Percentiles rank a stretch among this genome's conserved stretches.
These are phyloP conservation scores for Aureoboletus auriporus DNA, from an alignment of 768 basidiomycete genomes.

Conservation along the genomic window DNA sequence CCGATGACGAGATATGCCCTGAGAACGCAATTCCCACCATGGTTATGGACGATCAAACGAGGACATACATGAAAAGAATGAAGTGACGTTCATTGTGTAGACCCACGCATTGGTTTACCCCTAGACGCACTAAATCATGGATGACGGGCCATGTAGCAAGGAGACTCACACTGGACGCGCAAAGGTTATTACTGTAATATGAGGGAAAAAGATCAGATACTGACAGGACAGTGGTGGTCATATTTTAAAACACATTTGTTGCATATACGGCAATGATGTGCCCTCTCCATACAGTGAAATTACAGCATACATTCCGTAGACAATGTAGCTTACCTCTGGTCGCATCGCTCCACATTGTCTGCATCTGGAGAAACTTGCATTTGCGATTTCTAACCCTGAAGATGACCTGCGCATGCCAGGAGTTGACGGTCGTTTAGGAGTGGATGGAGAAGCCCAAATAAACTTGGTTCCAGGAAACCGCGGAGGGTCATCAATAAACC, in stretches of 20 bases:
- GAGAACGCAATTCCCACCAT: background rate
- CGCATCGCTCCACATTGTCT: slow-evolving; percentile 62
- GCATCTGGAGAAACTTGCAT: slow-evolving; percentile 57
- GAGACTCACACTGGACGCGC: slow-evolving; percentile 36
- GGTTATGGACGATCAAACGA: background rate
- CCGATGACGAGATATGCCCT: slow-evolving; percentile 81
- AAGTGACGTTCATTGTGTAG: slow-evolving; percentile 95
- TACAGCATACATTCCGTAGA: background rate
- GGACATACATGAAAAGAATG: slow-evolving; percentile 82
- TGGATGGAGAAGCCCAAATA: slow-evolving; percentile 51
- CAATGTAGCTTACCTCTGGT: slow-evolving; percentile 63
- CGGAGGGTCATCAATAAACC: slow-evolving; percentile 65
- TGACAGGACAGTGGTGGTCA: slow-evolving; percentile 87
- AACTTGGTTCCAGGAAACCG: slow-evolving; percentile 36
- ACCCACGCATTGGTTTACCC: slow-evolving; percentile 98
- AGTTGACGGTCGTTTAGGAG: slow-evolving; percentile 13
- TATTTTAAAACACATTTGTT: slow-evolving; percentile 87
- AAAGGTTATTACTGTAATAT: background rate
- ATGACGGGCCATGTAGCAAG: background rate
- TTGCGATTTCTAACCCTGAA: slow-evolving; percentile 44
- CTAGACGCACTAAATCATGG: slow-evolving; percentile 34
- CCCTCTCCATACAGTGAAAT: slow-evolving; percentile 49
- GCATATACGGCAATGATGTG: slow-evolving; percentile 92
- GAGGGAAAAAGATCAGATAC: slow-evolving; percentile 29
- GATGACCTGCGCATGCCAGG: slow-evolving; percentile 50